These are phyloP conservation scores for Polyplosphaeria fusca DNA, from an alignment of 495 filamentous ascomycete genomes.

Conservation along the genomic window DNA sequence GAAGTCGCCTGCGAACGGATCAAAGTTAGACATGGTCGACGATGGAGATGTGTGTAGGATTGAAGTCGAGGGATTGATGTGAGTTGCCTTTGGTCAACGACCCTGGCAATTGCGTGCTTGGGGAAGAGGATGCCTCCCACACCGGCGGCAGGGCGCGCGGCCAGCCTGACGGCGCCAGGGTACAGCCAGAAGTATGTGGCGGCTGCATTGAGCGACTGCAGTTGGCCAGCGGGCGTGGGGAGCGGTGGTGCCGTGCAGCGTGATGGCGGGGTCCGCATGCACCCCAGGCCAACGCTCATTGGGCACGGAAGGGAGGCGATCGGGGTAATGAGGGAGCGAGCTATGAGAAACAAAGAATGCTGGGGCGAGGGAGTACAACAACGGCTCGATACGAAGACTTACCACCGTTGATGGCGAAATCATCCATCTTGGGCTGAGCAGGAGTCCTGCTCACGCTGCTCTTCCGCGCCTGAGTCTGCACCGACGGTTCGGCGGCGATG, in stretches of 20 bases:
- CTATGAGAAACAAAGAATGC: background rate
- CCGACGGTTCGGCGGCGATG: conserved; percentile 12
- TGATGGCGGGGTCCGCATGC: conserved; percentile 25
- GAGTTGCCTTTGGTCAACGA: background rate
- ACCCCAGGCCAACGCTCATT: conserved; percentile 5
- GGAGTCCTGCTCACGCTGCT: background rate
- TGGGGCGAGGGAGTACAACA: conserved; percentile 1
- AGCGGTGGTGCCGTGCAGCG: conserved; percentile 15
- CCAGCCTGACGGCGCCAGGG: conserved; percentile 1
- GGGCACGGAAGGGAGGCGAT: conserved; percentile 8
- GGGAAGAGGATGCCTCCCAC: conserved; percentile 1
- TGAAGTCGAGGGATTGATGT: background rate
- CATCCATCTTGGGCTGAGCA: conserved; percentile 32
- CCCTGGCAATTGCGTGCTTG: conserved; percentile 39
- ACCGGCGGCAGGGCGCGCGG: background rate
- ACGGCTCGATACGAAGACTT: conserved; percentile 19
- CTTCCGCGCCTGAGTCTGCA: conserved; percentile 15
- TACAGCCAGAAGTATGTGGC: background rate
- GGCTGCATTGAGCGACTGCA: conserved; percentile 8
- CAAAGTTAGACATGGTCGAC: conserved; percentile 34
- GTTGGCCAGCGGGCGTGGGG: conserved; percentile 14
- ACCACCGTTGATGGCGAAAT: conserved; percentile 39
- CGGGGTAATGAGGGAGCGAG: conserved; percentile 10
- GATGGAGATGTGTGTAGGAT: conserved; percentile 4
- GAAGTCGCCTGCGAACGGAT: conserved; percentile 35